These are phyloP conservation scores for Ephemerocybe angulata DNA, from an alignment of 768 basidiomycete species.

Conservation along the genomic window DNA sequence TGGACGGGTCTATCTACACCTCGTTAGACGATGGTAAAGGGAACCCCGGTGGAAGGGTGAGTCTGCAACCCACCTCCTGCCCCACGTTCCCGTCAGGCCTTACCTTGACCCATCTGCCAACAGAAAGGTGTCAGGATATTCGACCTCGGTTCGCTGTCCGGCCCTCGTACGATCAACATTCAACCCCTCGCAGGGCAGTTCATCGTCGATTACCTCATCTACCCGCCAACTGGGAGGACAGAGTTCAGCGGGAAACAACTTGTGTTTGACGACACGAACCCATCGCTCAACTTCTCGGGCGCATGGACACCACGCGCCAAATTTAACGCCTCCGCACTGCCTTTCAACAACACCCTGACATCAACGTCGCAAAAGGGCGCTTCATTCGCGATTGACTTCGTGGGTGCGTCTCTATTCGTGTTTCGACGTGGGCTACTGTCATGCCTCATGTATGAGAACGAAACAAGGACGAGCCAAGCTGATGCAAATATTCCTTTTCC, in stretches of 20 bases:
- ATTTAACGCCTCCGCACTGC: neutral
- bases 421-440: neutral
- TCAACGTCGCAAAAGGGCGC: neutral
- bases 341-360: slow-evolving; percentile 4
- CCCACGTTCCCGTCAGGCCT: neutral
- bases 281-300: slow-evolving; percentile 3
- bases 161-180: neutral
- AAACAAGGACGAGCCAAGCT: too few relatives aligned
- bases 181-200: neutral
- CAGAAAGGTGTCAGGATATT: slow-evolving; percentile 8
- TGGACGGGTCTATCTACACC: slow-evolving; percentile 2
- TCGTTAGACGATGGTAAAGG: neutral
- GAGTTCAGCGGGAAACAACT: slow-evolving; percentile 2
- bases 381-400: slow-evolving; percentile 1
- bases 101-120: neutral
- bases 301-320: neutral
- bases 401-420: neutral
- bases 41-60: neutral
- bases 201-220: slow-evolving; percentile 5
- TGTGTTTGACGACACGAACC: slow-evolving; percentile 7
- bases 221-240: slow-evolving; percentile 5
- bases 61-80: neutral
- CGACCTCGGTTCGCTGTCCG: slow-evolving; percentile 1
- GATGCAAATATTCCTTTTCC: too few relatives aligned
- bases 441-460: too few relatives aligned